Evolutionary conservation across 2,329 filamentous ascomycete genomes (phyloP), one percentile per base, ranked within the genome.

Genomic region (Xylariaceae sp.): DNA sequence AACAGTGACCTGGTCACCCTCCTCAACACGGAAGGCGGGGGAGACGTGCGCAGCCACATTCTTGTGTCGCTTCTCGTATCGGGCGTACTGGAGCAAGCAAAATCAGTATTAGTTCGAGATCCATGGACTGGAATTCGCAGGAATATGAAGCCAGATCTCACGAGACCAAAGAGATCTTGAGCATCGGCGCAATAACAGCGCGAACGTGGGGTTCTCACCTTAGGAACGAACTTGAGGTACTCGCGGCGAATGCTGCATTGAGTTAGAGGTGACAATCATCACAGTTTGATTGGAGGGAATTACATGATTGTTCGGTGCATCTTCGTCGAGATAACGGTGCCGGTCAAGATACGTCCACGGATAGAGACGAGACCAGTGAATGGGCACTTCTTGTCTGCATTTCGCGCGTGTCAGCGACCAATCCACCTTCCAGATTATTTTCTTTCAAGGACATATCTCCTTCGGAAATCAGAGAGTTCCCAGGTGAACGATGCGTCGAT

Each of bases 11-110:
- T 91, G 86, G 77, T 98, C 93, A 83, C 93, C 94, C 72, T 97
- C 91, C 80, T 95, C 87, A 64, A 97, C 90, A 95, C 93, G 93
- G 89, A 98, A 98, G 73, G 91, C 91, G 64, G 93, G 93, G 56
- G 90, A 96, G 66, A 97, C 91, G 83, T 98, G 93, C 60, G 91
- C 93, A 66, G 93, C 89, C 58, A 98, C 82, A 85, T 98, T 98
- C 87, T 96, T 96, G 88, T 98, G 93, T 73, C 93, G 84, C 86
- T 96, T 97, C 89, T 98, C 94, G 76, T 98, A 98, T 85, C 93
- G 88, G 71, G 87, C 81, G 85, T 98, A 98, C 82, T 98, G 11
- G 22, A 26, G 22, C 22, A 26, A 6, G 6, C 22, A 26, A 26
- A 26, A 11, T 26, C 22, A 26, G 22, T 11, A 11, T 26, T 26